phyloP scores from a whole-genome alignment of 371 early-diverging fungal genomes.

The Syncephalis fuscata region DNA sequence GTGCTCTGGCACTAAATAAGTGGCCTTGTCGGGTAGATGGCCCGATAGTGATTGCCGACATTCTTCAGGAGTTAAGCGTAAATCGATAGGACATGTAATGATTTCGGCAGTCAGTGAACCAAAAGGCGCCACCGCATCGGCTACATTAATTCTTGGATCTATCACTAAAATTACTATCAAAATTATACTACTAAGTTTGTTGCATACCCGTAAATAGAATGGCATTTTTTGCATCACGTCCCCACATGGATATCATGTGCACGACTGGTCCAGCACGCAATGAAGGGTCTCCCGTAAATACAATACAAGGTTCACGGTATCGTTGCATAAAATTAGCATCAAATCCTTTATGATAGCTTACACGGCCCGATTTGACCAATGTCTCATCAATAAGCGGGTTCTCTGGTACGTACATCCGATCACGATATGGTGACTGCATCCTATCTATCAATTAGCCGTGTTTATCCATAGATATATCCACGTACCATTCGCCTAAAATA shows the following conservation, averaged over 20 bases:
- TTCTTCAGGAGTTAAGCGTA: too few relatives aligned
- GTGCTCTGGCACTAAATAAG: too few relatives aligned
- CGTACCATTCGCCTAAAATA: conserved; percentile 75
- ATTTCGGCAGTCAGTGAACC: too few relatives aligned
- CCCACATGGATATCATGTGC: conserved; percentile 21
- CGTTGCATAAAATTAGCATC: not conserved
- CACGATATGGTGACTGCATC: not conserved
- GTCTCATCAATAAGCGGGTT: conserved; percentile 10
- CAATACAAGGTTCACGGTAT: conserved; percentile 33
- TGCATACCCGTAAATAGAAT: conserved; percentile 20
- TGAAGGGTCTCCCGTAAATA: conserved; percentile 38
- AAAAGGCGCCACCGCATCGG: too few relatives aligned
- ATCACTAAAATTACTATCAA: too few relatives aligned
- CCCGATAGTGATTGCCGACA: too few relatives aligned
- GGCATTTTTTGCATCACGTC: conserved; percentile 16
- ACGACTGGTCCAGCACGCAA: conserved; percentile 20
- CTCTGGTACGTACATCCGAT: conserved; percentile 13
- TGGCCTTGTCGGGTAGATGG: too few relatives aligned
- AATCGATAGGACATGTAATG: too few relatives aligned
- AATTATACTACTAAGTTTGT: too few relatives aligned
- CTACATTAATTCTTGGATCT: too few relatives aligned
- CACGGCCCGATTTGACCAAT: not conserved
- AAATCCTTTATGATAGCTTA: not conserved
- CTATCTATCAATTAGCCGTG: not conserved
- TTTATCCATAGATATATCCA: conserved; percentile 1